A percentile compares a stretch with the other conserved stretches of the same genome.
These are phyloP conservation scores for Boletus putidus DNA, from an alignment of 1,284 basidiomycete genomes.

Conservation along the genomic window DNA sequence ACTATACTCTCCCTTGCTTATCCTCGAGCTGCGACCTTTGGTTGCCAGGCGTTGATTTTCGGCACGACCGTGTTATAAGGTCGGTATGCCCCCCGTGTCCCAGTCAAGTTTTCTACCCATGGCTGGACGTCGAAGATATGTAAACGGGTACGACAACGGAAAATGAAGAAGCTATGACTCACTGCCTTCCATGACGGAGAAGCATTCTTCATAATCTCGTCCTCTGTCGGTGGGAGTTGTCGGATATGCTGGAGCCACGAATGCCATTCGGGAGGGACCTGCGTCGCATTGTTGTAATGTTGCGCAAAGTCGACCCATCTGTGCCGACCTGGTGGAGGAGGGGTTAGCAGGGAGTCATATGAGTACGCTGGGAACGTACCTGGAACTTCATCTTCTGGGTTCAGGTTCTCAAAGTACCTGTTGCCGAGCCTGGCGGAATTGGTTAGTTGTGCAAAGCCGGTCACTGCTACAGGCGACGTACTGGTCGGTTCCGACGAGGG, in stretches of 20 bases:
- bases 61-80: constrained; percentile 84
- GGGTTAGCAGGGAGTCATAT: not conserved
- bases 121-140: constrained; percentile 47
- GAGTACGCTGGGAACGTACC: constrained; percentile 49
- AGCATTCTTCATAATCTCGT: constrained; percentile 65
- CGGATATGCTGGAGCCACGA: constrained; percentile 93
- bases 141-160: not conserved
- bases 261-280: constrained; percentile 94
- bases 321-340: constrained; percentile 66
- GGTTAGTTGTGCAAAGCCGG: constrained; percentile 1
- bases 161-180: constrained; percentile 37
- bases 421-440: constrained; percentile 72
- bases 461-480: constrained; percentile 40
- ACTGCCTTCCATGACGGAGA: constrained; percentile 84
- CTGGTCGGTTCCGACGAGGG: constrained; percentile 80
- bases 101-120: constrained; percentile 85
- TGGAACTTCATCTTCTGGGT: constrained; percentile 81
- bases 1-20: constrained; percentile 8
- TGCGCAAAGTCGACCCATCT: constrained; percentile 92
- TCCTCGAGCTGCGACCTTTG: constrained; percentile 60
- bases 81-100: constrained; percentile 85
- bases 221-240: constrained; percentile 73
- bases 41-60: constrained; percentile 84
- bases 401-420: constrained; percentile 87
- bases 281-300: constrained; percentile 86